Percentiles rank a stretch among this genome's conserved stretches.
Conservation (phyloP, 2,329 filamentous ascomycete species). For the Rutstroemia sydowiana region DNA sequence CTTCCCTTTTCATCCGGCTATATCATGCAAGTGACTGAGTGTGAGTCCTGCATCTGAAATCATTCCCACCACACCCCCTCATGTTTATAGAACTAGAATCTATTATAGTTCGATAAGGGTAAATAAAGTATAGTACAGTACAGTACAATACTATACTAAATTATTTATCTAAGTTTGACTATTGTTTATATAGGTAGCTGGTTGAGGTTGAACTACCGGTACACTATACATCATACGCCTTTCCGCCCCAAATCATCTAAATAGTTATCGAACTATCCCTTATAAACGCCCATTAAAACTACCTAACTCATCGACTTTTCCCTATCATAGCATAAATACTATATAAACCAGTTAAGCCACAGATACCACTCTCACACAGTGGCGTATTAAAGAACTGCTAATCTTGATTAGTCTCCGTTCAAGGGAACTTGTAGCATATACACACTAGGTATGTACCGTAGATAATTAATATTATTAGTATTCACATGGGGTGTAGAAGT, state of each 20-base stretch:
- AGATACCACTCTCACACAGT: not conserved
- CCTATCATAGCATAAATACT: not conserved
- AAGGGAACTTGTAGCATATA: not conserved
- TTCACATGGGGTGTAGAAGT: no score
- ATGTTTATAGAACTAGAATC: not conserved
- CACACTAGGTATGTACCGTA: not conserved
- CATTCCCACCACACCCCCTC: not conserved
- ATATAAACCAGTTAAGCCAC: not conserved
- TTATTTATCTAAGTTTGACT: no score
- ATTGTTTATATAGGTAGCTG: no score
- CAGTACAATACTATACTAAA: no score
- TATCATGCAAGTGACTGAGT: not conserved
- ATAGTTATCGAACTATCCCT: no score
- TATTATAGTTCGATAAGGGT: no score
- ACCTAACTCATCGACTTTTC: not conserved
- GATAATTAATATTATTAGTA: no score
- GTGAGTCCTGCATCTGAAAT: not conserved
- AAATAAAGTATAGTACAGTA: no score
- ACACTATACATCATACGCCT: not conserved
- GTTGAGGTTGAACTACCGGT: not conserved
- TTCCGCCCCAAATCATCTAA: not conserved
- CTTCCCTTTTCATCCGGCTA: not conserved
- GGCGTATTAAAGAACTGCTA: not conserved
- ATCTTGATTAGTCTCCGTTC: not conserved
- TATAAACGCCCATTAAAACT: no score